Conservation (phyloP, 805 yeast species). For the Candida awuae region DNA sequence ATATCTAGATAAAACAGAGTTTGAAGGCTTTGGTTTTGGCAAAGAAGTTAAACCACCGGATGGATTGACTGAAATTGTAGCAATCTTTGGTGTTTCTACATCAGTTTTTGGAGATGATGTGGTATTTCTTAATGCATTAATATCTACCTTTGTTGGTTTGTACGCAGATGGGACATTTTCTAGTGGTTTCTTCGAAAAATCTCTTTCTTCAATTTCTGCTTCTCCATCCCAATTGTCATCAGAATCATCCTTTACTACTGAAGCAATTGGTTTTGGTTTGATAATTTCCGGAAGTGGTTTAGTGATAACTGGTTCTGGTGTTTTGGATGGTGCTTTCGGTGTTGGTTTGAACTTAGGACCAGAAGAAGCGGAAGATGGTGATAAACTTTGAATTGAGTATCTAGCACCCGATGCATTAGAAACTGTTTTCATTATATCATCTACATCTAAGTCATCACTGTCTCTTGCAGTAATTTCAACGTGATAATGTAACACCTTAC, state of each 20-base stretch:
- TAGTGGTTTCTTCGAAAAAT: constrained; percentile 42
- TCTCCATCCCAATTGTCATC: constrained; percentile 70
- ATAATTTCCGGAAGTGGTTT: constrained; percentile 14
- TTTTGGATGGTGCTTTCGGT: constrained; percentile 26
- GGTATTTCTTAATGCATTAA: constrained; percentile 40
- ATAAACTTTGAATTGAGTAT: constrained; percentile 54
- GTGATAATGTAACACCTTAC: constrained; percentile 77
- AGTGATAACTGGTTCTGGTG: constrained; percentile 12
- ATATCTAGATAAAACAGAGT: constrained; percentile 45
- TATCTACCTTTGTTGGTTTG: constrained; percentile 57
- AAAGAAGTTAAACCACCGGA: constrained; percentile 44
- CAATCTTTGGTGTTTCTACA: constrained; percentile 33
- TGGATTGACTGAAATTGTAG: constrained; percentile 40
- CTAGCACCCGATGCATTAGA: constrained; percentile 95
- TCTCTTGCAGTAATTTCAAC: constrained; percentile 97
- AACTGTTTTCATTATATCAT: constrained; percentile 65
- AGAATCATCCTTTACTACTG: constrained; percentile 15
- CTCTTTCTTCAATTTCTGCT: constrained; percentile 47
- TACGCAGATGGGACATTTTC: constrained; percentile 53
- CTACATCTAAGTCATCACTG: constrained; percentile 76
- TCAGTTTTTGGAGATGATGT: constrained; percentile 17
- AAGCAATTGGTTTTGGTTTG: constrained; percentile 8
- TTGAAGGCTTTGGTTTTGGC: constrained; percentile 52
- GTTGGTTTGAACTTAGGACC: constrained; percentile 25
- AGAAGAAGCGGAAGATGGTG: constrained; percentile 15